Percentiles rank a stretch among this genome's conserved stretches.
Conservation (phyloP, 106 monocot species). For the Platanthera zijinensis region DNA sequence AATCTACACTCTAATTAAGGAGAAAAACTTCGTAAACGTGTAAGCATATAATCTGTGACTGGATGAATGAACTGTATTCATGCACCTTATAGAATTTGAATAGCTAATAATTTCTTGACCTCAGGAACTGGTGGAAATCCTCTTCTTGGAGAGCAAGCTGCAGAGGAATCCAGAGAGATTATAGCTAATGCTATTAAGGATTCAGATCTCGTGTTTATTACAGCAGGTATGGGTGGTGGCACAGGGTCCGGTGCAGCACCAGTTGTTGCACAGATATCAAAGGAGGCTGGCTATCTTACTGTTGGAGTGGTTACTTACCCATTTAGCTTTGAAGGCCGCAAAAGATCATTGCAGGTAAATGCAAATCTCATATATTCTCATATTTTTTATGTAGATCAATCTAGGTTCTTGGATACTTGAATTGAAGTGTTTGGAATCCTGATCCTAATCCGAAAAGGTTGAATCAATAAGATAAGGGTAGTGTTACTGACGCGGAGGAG, state of each 20-base stretch:
- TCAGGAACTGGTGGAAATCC: slow-evolving; percentile 98
- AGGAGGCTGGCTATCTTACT: slow-evolving; percentile 93
- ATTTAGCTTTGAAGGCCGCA: slow-evolving; percentile 99
- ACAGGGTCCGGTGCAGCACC: slow-evolving; percentile 99
- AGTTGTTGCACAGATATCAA: slow-evolving; percentile 96
- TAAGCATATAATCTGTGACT: not conserved
- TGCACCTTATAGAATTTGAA: not conserved
- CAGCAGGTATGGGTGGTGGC: slow-evolving; percentile 97
- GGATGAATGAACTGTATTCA: not conserved
- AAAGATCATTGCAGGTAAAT: slow-evolving; percentile 84
- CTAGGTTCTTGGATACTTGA: not conserved
- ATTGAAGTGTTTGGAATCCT: too few species aligned
- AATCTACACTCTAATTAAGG: not conserved
- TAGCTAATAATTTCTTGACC: slow-evolving; percentile 1
- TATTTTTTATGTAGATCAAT: not conserved
- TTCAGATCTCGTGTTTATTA: slow-evolving; percentile 95
- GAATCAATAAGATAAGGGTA: too few species aligned
- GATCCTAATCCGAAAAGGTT: too few species aligned
- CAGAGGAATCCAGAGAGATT: slow-evolving; percentile 90
- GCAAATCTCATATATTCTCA: not conserved
- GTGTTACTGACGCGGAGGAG: too few species aligned
- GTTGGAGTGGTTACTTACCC: slow-evolving; percentile 99
- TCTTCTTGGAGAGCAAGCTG: slow-evolving; percentile 91
- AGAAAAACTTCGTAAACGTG: not conserved
- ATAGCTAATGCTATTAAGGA: slow-evolving; percentile 74